Evolutionary conservation across 2,329 filamentous ascomycete species (phyloP).

Genomic region (Xylaria sp.): DNA sequence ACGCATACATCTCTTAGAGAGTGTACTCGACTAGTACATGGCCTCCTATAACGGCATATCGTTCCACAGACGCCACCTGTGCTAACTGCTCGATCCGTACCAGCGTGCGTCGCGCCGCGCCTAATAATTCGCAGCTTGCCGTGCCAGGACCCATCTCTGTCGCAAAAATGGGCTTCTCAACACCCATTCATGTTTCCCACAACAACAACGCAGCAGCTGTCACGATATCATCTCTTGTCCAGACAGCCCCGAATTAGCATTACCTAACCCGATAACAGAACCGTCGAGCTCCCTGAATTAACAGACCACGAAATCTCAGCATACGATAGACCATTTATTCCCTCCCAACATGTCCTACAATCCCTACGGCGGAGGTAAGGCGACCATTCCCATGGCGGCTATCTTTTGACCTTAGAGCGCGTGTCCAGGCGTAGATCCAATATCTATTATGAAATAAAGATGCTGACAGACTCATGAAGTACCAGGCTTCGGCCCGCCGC

Average conservation of each 20-base stretch:
- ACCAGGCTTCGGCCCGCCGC: conserved; percentile 67
- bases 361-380: conserved; percentile 45
- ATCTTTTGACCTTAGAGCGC: neutral
- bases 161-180: conserved; percentile 18
- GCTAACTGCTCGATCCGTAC: neutral
- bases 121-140: neutral
- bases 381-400: neutral
- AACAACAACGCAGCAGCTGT: neutral
- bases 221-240: neutral
- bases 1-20: no score
- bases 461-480: conserved; percentile 32
- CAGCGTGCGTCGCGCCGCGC: neutral
- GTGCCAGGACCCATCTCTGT: neutral
- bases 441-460: neutral
- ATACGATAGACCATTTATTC: conserved; percentile 2
- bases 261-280: neutral
- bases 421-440: neutral
- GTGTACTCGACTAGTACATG: neutral
- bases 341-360: conserved; percentile 50
- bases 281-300: neutral
- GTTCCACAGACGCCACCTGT: neutral
- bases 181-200: conserved; percentile 1
- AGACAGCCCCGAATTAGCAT: neutral
- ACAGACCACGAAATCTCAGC: neutral
- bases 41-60: no score